These are phyloP conservation scores for Paratinospora sagittata DNA, from an alignment of 164 flowering plant genomes.

Conservation along the genomic window DNA sequence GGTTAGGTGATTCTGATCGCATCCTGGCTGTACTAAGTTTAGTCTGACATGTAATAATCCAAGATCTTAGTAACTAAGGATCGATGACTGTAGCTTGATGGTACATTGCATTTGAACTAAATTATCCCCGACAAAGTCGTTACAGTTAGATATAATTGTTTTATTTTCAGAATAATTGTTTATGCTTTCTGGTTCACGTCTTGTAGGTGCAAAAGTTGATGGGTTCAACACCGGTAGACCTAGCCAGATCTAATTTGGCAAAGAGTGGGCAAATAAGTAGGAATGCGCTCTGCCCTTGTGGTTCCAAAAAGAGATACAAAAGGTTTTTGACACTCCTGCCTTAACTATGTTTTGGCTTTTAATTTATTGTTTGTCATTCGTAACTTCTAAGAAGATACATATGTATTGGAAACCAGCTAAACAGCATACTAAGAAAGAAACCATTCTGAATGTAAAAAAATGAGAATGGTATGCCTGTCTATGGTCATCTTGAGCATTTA, in stretches of 20 bases:
- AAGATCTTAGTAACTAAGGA: no score
- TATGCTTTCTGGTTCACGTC: conserved; percentile 1
- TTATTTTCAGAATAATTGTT: background rate
- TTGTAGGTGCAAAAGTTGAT: conserved; percentile 78
- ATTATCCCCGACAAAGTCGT: background rate
- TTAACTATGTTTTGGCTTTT: background rate
- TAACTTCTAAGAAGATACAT: no score
- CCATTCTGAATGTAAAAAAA: no score
- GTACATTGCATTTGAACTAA: background rate
- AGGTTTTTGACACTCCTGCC: conserved; percentile 36
- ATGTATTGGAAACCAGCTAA: no score
- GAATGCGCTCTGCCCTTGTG: conserved; percentile 89
- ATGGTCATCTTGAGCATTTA: background rate
- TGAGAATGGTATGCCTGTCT: no score
- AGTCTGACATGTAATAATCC: no score
- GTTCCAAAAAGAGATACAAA: conserved; percentile 90
- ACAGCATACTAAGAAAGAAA: no score
- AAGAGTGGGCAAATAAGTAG: conserved; percentile 90
- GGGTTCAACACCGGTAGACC: conserved; percentile 84
- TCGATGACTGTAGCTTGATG: no score
- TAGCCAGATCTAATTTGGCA: conserved; percentile 82
- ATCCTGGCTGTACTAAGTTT: no score
- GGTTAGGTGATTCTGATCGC: no score
- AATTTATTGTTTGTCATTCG: background rate
- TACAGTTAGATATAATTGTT: background rate